phyloP scores from a whole-genome alignment of 2,329 filamentous ascomycete species.

The Aspergillus proliferans region DNA sequence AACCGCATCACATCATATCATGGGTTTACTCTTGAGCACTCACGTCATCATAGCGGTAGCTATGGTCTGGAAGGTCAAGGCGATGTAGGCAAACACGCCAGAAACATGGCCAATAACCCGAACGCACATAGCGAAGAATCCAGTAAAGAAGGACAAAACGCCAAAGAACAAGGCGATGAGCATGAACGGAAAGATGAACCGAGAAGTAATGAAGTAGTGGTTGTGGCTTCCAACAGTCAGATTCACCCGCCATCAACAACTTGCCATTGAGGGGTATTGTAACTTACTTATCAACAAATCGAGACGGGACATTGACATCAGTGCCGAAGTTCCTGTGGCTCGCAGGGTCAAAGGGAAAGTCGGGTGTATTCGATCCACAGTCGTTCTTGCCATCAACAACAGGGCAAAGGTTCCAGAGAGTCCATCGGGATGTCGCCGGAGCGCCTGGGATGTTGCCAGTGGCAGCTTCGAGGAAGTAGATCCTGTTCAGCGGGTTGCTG shows the following conservation, averaged over 20 bases:
- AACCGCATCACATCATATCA: not conserved
- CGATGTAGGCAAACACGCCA: constrained; percentile 47
- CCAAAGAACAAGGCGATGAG: constrained; percentile 77
- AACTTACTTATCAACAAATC: constrained; percentile 47
- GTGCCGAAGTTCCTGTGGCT: constrained; percentile 54
- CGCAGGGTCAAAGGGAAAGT: constrained; percentile 59
- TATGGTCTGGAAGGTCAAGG: constrained; percentile 54
- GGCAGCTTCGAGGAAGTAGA: constrained; percentile 79
- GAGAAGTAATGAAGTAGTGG: constrained; percentile 75
- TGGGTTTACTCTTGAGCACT: constrained; percentile 25
- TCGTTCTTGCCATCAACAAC: constrained; percentile 50
- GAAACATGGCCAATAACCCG: constrained; percentile 48
- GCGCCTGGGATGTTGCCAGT: constrained; percentile 67
- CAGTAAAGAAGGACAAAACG: constrained; percentile 40
- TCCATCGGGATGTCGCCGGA: constrained; percentile 70
- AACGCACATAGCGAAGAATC: constrained; percentile 46
- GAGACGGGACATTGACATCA: constrained; percentile 44
- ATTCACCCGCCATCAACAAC: not conserved
- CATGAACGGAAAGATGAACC: constrained; percentile 90
- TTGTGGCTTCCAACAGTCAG: constrained; percentile 39
- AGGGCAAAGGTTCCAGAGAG: constrained; percentile 79
- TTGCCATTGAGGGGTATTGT: constrained; percentile 5
- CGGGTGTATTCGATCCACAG: constrained; percentile 60
- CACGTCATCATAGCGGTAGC: constrained; percentile 58
- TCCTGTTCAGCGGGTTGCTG: constrained; percentile 58